These are phyloP conservation scores for Echinochloa phyllopogon DNA, from an alignment of 176 grass and related monocot genomes.

Conservation along the genomic window DNA sequence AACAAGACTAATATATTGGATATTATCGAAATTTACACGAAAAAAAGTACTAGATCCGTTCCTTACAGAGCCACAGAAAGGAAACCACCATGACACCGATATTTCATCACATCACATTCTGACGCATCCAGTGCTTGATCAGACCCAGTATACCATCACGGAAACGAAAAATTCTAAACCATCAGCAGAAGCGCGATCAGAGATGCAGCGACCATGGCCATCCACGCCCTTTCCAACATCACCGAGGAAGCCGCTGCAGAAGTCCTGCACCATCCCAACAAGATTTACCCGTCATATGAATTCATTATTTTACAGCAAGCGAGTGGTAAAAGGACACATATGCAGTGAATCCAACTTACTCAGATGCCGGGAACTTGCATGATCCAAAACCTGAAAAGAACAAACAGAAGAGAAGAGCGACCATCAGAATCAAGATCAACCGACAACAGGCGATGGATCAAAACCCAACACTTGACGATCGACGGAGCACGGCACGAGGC, in stretches of 20 bases:
- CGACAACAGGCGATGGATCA: neutral
- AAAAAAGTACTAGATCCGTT: slow-evolving; percentile 11
- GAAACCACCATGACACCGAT: neutral
- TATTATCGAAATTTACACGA: slow-evolving; percentile 2
- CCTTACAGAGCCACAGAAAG: neutral
- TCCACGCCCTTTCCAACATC: neutral
- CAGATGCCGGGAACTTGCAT: slow-evolving; percentile 78
- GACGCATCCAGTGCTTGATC: neutral
- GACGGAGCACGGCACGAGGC: neutral
- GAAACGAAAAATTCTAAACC: neutral
- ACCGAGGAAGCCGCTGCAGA: slow-evolving; percentile 30
- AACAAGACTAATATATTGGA: neutral
- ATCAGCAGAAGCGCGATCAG: slow-evolving; percentile 35
- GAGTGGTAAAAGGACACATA: neutral
- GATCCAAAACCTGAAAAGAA: slow-evolving; percentile 65
- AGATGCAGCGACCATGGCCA: neutral
- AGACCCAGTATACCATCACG: neutral
- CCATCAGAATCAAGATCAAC: neutral
- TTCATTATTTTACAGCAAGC: neutral
- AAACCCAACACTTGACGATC: neutral
- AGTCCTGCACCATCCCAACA: slow-evolving; percentile 37
- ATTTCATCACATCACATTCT: neutral
- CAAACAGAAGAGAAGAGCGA: neutral
- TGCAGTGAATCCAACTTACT: slow-evolving; percentile 60
- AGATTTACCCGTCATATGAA: neutral